Evolutionary conservation across 1,139 yeast species (phyloP), one percentile per base, ranked within the genome.

Genomic region (Yamadazyma sp.): DNA sequence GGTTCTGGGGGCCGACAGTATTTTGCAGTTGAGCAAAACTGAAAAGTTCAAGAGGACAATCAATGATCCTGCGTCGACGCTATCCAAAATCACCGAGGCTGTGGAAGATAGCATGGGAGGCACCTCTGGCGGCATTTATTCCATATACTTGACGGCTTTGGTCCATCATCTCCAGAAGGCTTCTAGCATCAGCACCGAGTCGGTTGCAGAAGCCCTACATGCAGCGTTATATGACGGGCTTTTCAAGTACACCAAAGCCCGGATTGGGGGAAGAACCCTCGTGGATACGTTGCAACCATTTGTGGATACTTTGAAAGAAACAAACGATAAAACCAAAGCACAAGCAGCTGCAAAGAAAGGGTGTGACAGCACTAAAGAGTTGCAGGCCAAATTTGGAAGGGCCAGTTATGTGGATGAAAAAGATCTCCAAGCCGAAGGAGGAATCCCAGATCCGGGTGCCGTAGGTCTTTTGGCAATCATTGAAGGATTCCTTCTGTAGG

Each of bases 31-130:
- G 15, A 60, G 85, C 38, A 65, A 72, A 18, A 55, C 63, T 10
- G 67, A 79, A 25, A 44, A 49, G 3, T 61, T 60, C 40, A 57
- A 67, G 35, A 31, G 39, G 2, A 43, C 49, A 33, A 48, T 68
- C 34, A 37, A 55, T 25, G 77, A 72, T 43, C 76, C 76, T 1
- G 73, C 69, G 11, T 63, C 67, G 16, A 75, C 86, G 0, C 60
- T 87, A 36, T 55, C 66, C 4, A 53, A 47, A 17, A 68, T 72
- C 39, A 87, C 96, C 4, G 89, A 84, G 42, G 62, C 85, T 22
- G 88, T 89, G 16, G 97, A 91, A 56, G 83, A 82, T 40, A 82
- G 81, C 25, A 91, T 91, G 98, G 98, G 97, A 38, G 98, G 98
- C 36, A 91, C 98, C 0, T 87, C 95, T 1, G 98, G 98, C 39